These are phyloP conservation scores for Alloascoidea hylecoeti DNA, from an alignment of 805 yeast species.

Conservation along the genomic window DNA sequence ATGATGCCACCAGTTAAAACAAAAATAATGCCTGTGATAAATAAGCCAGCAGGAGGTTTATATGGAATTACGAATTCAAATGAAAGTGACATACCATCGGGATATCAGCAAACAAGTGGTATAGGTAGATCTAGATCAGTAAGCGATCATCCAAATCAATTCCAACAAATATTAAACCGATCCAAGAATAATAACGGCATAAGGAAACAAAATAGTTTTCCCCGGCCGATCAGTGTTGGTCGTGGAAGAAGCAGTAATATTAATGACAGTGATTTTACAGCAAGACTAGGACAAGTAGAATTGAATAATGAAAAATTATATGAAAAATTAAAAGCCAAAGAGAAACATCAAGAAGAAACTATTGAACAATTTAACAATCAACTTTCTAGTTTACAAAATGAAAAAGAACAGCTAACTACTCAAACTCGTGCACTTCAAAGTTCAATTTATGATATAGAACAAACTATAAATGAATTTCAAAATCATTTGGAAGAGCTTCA, in stretches of 20 bases:
- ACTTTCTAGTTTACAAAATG: not conserved
- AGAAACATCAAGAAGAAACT: not conserved
- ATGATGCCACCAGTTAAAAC: too few relatives aligned
- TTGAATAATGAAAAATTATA: not conserved
- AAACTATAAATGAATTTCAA: not conserved
- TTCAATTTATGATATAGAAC: not conserved
- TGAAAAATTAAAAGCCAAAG: not conserved
- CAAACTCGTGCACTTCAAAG: not conserved
- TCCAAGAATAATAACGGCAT: too few relatives aligned
- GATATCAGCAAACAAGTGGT: too few relatives aligned
- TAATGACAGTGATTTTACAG: not conserved
- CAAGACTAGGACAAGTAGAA: not conserved
- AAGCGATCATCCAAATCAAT: too few relatives aligned
- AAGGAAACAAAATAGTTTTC: too few relatives aligned
- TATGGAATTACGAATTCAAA: too few relatives aligned
- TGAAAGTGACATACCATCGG: too few relatives aligned
- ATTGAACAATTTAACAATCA: not conserved
- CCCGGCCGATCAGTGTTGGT: not conserved
- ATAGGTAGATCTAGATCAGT: too few relatives aligned
- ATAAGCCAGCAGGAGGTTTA: too few relatives aligned
- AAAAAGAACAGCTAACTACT: not conserved
- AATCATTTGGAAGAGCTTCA: not conserved
- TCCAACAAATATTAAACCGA: too few relatives aligned
- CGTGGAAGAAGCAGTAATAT: constrained; percentile 1
- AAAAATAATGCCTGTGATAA: too few relatives aligned